Evolutionary conservation across 208 protist species (phyloP), one percentile per base, ranked within the genome.

Genomic region (Trypanosoma caninum): DNA sequence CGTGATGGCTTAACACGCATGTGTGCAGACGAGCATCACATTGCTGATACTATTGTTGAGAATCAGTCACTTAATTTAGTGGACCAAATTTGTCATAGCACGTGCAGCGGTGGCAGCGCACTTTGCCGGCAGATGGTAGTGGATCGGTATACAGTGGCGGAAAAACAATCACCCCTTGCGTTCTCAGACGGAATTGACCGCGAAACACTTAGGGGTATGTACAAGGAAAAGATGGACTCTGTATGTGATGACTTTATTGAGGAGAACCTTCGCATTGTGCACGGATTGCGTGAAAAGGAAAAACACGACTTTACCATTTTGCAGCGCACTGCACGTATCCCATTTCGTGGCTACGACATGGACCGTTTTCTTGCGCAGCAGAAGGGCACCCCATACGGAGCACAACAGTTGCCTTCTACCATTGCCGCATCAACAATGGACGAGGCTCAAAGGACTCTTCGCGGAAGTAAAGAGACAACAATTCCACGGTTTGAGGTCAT

Each of bases 331-430:
- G 31, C 75, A 0, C 76, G 83, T 13, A 35, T 84, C 5, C 80
- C 71, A 11, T 95, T 95, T 62, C 41, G 78, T 37, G 89, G 89
- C n/a, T 95, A 95, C 69, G 89, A 95, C 59, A 84, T 78, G 69
- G 89, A 92, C 51, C 80, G 89, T n/a, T 77, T 64, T 51, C 45
- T 60, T 10, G 89, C 89, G 11, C 82, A 91, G 76, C 82, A 78
- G 42, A 68, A 76, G 35, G 88, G 88, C n/a, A 85, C 74, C 13
- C 69, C 82, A 16, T 86, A 87, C 40, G 84, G 77, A 1, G 79
- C 82, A 3, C 75, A 78, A 59, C 82, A 87, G 71, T 60, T 94
- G 31, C 76, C 84, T 13, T 66, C 84, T 0, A 44, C 33, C 20
- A 69, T 78, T 10, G 70, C 78, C 3, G 16, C 73, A 11, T 78